phyloP scores from a whole-genome alignment of 768 basidiomycete genomes.

The Lactifluus subvellereus region DNA sequence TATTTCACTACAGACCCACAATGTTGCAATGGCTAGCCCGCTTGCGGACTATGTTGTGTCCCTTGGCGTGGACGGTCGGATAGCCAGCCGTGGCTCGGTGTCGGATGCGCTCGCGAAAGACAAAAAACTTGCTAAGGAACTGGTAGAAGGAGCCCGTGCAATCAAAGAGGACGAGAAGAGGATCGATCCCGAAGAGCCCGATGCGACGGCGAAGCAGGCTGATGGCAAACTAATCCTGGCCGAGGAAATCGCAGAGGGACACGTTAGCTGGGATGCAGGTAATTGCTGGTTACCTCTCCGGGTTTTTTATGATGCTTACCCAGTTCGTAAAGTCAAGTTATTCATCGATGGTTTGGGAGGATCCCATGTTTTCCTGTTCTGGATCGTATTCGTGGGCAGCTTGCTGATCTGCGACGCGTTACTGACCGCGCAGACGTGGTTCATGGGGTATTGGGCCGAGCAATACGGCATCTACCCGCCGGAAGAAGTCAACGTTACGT shows the following conservation, averaged over 20 bases:
- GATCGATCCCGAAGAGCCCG: conserved; percentile 25
- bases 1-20: conserved; percentile 39
- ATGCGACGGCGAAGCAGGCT: conserved; percentile 23
- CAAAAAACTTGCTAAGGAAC: conserved; percentile 30
- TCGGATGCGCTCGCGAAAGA: conserved; percentile 43
- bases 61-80: conserved; percentile 47
- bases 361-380: conserved; percentile 29
- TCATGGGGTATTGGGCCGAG: conserved; percentile 41
- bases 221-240: conserved; percentile 58
- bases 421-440: conserved; percentile 35
- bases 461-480: conserved; percentile 36
- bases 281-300: conserved; percentile 17
- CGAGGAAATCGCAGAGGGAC: conserved; percentile 58
- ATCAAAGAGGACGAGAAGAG: conserved; percentile 29
- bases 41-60: conserved; percentile 55
- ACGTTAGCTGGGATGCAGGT: conserved; percentile 46
- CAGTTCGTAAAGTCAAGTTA: conserved; percentile 30
- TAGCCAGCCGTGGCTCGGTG: conserved; percentile 44
- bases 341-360: conserved; percentile 30
- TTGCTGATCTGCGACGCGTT: conserved; percentile 27
- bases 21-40: conserved; percentile 47
- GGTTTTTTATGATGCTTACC: not conserved
- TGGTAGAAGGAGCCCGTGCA: conserved; percentile 25
- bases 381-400: conserved; percentile 28
- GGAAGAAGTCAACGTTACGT: conserved; percentile 32